A percentile compares a stretch with the other conserved stretches of the same genome.
phyloP scores from a whole-genome alignment of 345 rosid species.

The Citrus cavaleriei region DNA sequence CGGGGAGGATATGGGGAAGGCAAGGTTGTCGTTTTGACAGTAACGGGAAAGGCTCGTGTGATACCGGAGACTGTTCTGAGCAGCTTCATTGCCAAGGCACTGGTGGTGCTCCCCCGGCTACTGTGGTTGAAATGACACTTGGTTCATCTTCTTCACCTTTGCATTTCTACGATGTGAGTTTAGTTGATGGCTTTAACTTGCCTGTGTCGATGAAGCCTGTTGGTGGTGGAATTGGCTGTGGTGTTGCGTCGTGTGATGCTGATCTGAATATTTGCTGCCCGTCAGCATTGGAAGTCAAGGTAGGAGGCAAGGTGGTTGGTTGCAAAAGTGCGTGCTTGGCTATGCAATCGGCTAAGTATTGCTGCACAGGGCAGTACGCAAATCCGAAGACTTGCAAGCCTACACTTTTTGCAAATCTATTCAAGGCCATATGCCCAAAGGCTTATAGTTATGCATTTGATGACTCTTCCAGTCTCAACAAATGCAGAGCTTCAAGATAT shows the following conservation, averaged over 20 bases:
- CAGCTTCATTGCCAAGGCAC: conserved; percentile 56
- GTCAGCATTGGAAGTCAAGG: conserved; percentile 73
- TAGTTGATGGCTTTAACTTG: conserved; percentile 87
- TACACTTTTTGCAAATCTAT: conserved; percentile 68
- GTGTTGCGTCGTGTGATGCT: conserved; percentile 77
- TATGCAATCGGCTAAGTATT: conserved; percentile 81
- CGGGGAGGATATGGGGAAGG: conserved; percentile 81
- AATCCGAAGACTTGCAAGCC: conserved; percentile 81
- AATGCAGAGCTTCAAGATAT: conserved; percentile 84
- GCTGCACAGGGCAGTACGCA: conserved; percentile 77
- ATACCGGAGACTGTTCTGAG: conserved; percentile 67
- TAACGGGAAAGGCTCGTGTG: conserved; percentile 66
- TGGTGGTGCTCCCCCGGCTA: conserved; percentile 77
- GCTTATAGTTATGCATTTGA: conserved; percentile 96
- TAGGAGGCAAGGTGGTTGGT: conserved; percentile 58
- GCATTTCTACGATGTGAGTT: conserved; percentile 93
- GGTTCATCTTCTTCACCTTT: conserved; percentile 63
- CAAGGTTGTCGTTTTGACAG: conserved; percentile 70
- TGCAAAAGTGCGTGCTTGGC: conserved; percentile 98
- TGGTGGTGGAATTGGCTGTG: conserved; percentile 88
- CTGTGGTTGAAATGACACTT: conserved; percentile 86
- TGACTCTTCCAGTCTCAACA: conserved; percentile 81
- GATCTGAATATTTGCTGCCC: conserved; percentile 87
- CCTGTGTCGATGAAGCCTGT: conserved; percentile 88
- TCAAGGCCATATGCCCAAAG: conserved; percentile 89